Conservation (phyloP, 441 rosid genomes). For the Gossypium schwendimanii region DNA sequence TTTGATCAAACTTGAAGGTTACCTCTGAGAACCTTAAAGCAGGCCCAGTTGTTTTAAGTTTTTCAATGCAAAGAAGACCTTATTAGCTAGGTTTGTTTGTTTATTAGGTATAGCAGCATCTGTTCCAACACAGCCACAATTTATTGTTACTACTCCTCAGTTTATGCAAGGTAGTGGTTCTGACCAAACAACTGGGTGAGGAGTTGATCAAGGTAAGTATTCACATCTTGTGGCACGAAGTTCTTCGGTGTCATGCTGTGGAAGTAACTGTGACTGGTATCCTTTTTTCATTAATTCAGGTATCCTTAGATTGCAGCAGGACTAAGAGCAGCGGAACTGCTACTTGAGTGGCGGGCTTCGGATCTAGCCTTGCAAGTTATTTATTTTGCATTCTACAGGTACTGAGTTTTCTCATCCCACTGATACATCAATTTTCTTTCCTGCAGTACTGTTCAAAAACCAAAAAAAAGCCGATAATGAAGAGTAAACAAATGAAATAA, state of each 20-base stretch:
- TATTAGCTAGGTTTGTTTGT: slow-evolving; percentile 6
- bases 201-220: slow-evolving; percentile 43
- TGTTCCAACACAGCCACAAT: slow-evolving; percentile 55
- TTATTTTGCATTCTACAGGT: slow-evolving; percentile 83
- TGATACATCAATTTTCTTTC: background rate
- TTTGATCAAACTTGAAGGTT: background rate
- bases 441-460: background rate
- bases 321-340: slow-evolving; percentile 75
- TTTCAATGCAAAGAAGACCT: slow-evolving; percentile 6
- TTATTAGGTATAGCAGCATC: slow-evolving; percentile 42
- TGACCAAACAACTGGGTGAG: slow-evolving; percentile 81
- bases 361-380: slow-evolving; percentile 77
- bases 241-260: background rate
- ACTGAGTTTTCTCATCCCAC: slow-evolving; percentile 9
- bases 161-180: slow-evolving; percentile 71
- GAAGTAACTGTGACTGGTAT: background rate
- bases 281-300: slow-evolving; percentile 25
- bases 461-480: background rate
- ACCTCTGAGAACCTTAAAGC: background rate
- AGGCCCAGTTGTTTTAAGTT: background rate
- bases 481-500: background rate
- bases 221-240: background rate
- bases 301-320: slow-evolving; percentile 78
- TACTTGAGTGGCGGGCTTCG: slow-evolving; percentile 75
- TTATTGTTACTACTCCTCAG: slow-evolving; percentile 69